Evolutionary conservation across 495 filamentous ascomycete species (phyloP), one percentile per base, ranked within the genome.

Genomic region (Penicillium bialowiezense): DNA sequence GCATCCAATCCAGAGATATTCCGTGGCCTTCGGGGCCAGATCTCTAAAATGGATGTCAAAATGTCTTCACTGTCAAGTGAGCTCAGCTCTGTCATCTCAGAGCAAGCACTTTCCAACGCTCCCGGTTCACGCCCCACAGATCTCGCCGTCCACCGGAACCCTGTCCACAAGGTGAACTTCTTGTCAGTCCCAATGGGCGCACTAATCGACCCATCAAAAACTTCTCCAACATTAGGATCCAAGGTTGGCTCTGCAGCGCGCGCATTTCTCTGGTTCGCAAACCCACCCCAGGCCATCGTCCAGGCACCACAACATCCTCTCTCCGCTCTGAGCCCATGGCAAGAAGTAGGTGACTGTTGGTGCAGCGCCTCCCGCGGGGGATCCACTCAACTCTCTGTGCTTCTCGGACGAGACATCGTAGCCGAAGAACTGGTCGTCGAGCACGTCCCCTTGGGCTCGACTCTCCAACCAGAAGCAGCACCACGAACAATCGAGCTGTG

Each of bases 371-470:
- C 64, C 14, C 61, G 62, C 7, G 36, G 63, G 17, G 72, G 71
- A 5, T 63, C 67, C 34, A 44, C 71, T 5, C 76, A 80, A 46
- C 54, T 80, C 5, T 46, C 60, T 8, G 56, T 76, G 4, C 26
- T 54, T 1, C 60, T 77, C 0, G 55, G 63, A 5, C 65, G 57
- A 10, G 48, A 49, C 1, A 74, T 77, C 18, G 62, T 74, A 4
- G 72, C 75, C 0, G 72, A 77, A 31, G 72, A 77, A 19, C 58
- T 78, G 0, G 62, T 76, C 2, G 62, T 80, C 12, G 75, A 80
- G 46, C 72, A 78, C 50, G 57, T 75, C 2, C 69, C 73, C 2
- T 62, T 58, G 13, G 54, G 59, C 5, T 62, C 67, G 12, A 65
- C 63, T 7, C 48, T 66, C 7, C 39, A 61, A 3, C 66, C 71